A percentile compares a stretch with the other conserved stretches of the same genome.
These are phyloP conservation scores for Rhodotorula sp. DNA, from an alignment of 1,284 basidiomycete genomes.

Conservation along the genomic window DNA sequence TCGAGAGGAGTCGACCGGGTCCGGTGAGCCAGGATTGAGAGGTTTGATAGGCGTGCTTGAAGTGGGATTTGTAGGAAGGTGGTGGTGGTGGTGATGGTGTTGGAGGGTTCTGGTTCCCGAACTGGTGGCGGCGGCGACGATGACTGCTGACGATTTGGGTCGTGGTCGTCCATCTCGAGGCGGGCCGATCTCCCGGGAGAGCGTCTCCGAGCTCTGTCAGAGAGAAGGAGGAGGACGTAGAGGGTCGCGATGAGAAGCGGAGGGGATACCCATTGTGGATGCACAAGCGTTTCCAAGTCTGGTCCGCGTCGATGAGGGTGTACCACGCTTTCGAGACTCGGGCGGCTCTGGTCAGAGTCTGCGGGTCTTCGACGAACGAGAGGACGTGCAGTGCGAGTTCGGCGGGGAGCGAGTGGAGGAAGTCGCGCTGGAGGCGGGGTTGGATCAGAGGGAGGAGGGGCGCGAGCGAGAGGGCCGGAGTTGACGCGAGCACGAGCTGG, in stretches of 20 bases:
- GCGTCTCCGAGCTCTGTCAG: too few species aligned
- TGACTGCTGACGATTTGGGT: not conserved
- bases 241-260: slow-evolving; percentile 1
- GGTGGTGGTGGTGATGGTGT: not conserved
- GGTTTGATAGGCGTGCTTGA: slow-evolving; percentile 72
- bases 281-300: slow-evolving; percentile 80
- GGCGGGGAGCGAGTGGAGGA: slow-evolving; percentile 73
- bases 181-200: too few species aligned
- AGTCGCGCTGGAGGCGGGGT: slow-evolving; percentile 81
- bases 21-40: slow-evolving; percentile 83
- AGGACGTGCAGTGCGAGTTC: slow-evolving; percentile 83
- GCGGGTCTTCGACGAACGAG: slow-evolving; percentile 75
- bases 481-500: slow-evolving; percentile 61
- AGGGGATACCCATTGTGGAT: slow-evolving; percentile 53
- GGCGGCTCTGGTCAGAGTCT: slow-evolving; percentile 67
- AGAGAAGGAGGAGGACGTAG: slow-evolving; percentile 2
- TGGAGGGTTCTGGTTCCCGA: not conserved
- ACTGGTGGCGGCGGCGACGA: not conserved
- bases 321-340: slow-evolving; percentile 77
- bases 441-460: slow-evolving; percentile 71
- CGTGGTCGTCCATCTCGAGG: not conserved
- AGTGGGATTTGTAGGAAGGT: slow-evolving; percentile 66
- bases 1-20: slow-evolving; percentile 66
- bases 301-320: slow-evolving; percentile 73
- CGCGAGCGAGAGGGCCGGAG: slow-evolving; percentile 71